Base-by-base conservation (phyloP, 2,329 filamentous ascomycete genomes). In the Macroventuria anomochaeta region DNA sequence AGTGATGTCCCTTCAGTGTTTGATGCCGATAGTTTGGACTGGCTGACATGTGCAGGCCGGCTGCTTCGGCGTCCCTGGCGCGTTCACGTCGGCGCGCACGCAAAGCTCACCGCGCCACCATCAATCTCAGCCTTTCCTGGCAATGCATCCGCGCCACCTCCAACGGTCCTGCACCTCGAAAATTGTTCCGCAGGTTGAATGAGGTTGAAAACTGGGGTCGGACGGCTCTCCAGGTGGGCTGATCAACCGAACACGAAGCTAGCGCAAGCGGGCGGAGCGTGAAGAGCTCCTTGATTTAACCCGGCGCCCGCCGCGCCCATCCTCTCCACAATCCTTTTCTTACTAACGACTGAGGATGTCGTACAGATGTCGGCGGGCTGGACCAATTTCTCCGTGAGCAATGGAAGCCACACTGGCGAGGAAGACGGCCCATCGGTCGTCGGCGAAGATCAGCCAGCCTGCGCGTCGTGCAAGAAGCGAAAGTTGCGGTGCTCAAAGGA, bases 401-500 rank as follows among this genome's bases (percentile, higher is more conserved):
- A 53, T 46, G 62, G 65, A 20, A 63, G 60, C 52, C 61, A 65
- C 40, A 50, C 47, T 32, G 63, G 61, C 20, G 68, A 68, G 18
- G 65, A 67, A 4, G 68, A 68, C 8, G 61, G 59, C n/a, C 61
- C 59, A 17, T 48, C 62, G 34, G 59, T 59, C 12, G 60, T 67
- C n/a, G 57, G 56, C 15, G 68, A 69, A 18, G 70, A 71, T 43
- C 54, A 57, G 33, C 69, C 70, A 29, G 70, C 69, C 8, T 73
- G 70, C 44, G 62, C 61, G 7, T 67, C 63, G 26, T 73, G 70
- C 55, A 67, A 71, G 56, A 70, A 68, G 53, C 58, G 70, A 40
- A 72, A 72, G 42, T 40, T 72, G 48, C 61, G 65, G 10, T 72
- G 70, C 47, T 70, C 68, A 26, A 59, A 68, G 39, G 70, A 72